Evolutionary conservation across 2,329 filamentous ascomycete species (phyloP).

Genomic region (Trichoderma guizhouense): DNA sequence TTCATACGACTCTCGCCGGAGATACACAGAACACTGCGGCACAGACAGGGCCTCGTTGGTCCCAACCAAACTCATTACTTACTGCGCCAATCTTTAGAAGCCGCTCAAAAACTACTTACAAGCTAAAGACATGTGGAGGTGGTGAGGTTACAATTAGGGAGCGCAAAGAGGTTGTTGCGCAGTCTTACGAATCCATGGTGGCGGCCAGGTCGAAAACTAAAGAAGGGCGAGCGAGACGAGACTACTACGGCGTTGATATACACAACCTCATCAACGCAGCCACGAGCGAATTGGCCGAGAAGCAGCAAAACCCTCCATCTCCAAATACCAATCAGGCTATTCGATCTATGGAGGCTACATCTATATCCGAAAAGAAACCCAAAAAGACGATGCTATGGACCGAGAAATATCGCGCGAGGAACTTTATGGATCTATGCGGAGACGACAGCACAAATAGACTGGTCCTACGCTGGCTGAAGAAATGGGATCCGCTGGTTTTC

Average conservation of each 20-base stretch:
- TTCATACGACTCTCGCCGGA: not conserved
- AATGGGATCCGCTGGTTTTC: slow-evolving; percentile 91
- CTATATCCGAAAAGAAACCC: slow-evolving; percentile 35
- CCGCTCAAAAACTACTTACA: slow-evolving; percentile 34
- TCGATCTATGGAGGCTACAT: slow-evolving; percentile 41
- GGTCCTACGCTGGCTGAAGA: slow-evolving; percentile 89
- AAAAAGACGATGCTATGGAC: slow-evolving; percentile 75
- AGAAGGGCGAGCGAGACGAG: slow-evolving; percentile 65
- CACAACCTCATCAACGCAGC: slow-evolving; percentile 76
- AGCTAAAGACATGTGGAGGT: slow-evolving; percentile 55
- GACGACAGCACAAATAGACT: slow-evolving; percentile 90
- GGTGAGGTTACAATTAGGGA: slow-evolving; percentile 53
- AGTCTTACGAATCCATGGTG: slow-evolving; percentile 64
- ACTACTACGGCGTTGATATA: slow-evolving; percentile 91
- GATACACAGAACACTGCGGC: not conserved
- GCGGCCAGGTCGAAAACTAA: slow-evolving; percentile 64
- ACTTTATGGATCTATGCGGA: slow-evolving; percentile 89
- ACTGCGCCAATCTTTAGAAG: slow-evolving; percentile 27
- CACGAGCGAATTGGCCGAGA: slow-evolving; percentile 52
- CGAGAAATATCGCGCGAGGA: slow-evolving; percentile 91
- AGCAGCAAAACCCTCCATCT: slow-evolving; percentile 22
- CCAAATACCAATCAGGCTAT: slow-evolving; percentile 32
- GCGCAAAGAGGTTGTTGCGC: slow-evolving; percentile 43
- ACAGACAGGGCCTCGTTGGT: slow-evolving; percentile 21
- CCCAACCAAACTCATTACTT: slow-evolving; percentile 27